Conservation (phyloP, 176 grass and related monocot species). For the Cymbopogon citratus region DNA sequence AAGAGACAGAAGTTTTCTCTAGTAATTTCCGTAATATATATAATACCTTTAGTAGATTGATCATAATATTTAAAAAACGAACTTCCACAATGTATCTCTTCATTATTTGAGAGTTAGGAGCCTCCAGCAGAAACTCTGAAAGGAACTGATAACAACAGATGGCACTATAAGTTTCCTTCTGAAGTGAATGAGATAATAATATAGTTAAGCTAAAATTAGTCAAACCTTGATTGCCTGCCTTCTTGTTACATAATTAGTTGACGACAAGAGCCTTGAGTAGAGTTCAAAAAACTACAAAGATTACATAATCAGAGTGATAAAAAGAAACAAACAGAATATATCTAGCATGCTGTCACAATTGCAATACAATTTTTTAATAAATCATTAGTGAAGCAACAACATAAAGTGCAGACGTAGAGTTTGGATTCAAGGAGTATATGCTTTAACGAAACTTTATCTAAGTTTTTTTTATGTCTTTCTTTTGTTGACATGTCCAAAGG, state of each 20-base stretch:
- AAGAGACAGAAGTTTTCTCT: background rate
- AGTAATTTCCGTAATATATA: constrained; percentile 37
- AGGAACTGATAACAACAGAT: constrained; percentile 63
- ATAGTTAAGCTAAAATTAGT: constrained; percentile 13
- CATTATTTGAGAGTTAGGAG: constrained; percentile 91
- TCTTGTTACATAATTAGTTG: constrained; percentile 96
- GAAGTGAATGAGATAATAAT: constrained; percentile 11
- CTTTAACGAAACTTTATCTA: background rate
- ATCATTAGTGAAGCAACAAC: background rate
- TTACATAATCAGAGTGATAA: background rate
- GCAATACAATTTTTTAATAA: background rate
- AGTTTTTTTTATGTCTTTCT: background rate
- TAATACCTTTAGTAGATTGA: constrained; percentile 81
- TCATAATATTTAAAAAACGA: constrained; percentile 68
- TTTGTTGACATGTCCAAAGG: constrained; percentile 4
- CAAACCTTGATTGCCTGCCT: constrained; percentile 93
- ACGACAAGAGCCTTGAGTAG: constrained; percentile 75
- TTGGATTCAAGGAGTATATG: constrained; percentile 8
- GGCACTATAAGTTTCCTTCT: constrained; percentile 24
- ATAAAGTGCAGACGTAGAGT: background rate
- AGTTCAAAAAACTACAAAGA: constrained; percentile 69
- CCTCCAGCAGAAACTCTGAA: constrained; percentile 90
- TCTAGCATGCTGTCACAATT: constrained; percentile 9
- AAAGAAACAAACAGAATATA: background rate
- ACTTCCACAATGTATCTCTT: constrained; percentile 92